These are phyloP conservation scores for Vigna nakashimae DNA, from an alignment of 306 rosid genomes.

Conservation along the genomic window DNA sequence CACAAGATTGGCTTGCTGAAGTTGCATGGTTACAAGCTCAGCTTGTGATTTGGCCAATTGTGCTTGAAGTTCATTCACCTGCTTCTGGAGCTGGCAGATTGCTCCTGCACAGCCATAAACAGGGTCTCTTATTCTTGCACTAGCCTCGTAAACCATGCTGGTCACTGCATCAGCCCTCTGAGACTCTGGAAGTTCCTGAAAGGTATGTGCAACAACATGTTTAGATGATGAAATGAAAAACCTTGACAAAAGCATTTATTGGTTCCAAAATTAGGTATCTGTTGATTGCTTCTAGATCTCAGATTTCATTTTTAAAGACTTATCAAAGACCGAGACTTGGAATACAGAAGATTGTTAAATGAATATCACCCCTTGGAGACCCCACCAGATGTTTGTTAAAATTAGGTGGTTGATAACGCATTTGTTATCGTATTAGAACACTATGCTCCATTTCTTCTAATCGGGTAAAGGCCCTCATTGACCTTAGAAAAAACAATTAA, in stretches of 20 bases:
- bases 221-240: slow-evolving; percentile 18
- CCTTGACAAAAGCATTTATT: not conserved
- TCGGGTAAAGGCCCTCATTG: not conserved
- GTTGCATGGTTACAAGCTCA: slow-evolving; percentile 78
- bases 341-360: slow-evolving; percentile 8
- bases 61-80: slow-evolving; percentile 84
- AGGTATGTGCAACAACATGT: not conserved
- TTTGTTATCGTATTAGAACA: slow-evolving; percentile 5
- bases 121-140: slow-evolving; percentile 92
- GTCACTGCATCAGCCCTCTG: slow-evolving; percentile 94
- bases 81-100: slow-evolving; percentile 87
- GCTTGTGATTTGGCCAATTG: slow-evolving; percentile 89
- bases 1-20: slow-evolving; percentile 84
- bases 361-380: slow-evolving; percentile 34
- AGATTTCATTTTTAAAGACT: not conserved
- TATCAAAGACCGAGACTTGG: slow-evolving; percentile 24
- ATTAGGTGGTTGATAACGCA: slow-evolving; percentile 41
- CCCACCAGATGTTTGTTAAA: slow-evolving; percentile 50
- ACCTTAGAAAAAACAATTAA: slow-evolving; percentile 4
- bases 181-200: slow-evolving; percentile 84
- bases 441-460: not conserved
- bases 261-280: not conserved
- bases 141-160: slow-evolving; percentile 92
- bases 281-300: not conserved
- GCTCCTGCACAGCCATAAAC: slow-evolving; percentile 95